These are phyloP conservation scores for Schizochytrium sp. DNA, from an alignment of 108 stramenopile species.

Conservation along the genomic window DNA sequence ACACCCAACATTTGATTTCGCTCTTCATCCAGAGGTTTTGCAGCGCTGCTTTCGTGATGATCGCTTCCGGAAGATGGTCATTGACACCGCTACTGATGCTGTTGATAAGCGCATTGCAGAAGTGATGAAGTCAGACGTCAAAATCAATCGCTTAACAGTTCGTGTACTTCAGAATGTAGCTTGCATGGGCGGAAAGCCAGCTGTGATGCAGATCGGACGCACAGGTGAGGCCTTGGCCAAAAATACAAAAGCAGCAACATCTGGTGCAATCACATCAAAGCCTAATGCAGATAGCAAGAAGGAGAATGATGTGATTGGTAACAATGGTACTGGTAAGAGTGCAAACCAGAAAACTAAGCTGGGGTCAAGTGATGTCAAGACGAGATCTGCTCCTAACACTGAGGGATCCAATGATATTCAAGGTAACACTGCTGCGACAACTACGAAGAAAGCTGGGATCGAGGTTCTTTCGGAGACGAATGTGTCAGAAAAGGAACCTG, in stretches of 20 bases:
- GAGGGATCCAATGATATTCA: background rate
- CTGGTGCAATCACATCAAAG: no score
- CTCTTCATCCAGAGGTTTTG: conserved; percentile 66
- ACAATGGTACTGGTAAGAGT: no score
- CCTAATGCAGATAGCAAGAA: background rate
- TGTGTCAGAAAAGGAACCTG: background rate
- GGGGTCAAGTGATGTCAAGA: no score
- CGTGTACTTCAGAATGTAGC: conserved; percentile 66
- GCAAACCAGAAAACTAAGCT: no score
- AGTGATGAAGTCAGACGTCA: conserved; percentile 9
- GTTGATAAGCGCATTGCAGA: conserved; percentile 61
- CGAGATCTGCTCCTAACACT: no score
- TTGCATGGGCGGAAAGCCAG: conserved; percentile 65
- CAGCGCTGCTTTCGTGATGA: background rate
- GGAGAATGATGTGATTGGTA: background rate
- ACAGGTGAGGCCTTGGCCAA: background rate
- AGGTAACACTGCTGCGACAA: background rate
- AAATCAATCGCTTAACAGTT: conserved; percentile 57
- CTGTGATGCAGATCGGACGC: conserved; percentile 58
- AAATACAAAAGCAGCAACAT: background rate
- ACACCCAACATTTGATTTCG: conserved; percentile 64
- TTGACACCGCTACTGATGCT: conserved; percentile 63
- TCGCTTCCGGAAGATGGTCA: conserved; percentile 68
- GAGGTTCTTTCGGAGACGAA: conserved; percentile 2
- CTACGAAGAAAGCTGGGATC: background rate